Evolutionary conservation across 768 basidiomycete species (phyloP), one percentile per base, ranked within the genome.

Genomic region (Pholiota microspora): DNA sequence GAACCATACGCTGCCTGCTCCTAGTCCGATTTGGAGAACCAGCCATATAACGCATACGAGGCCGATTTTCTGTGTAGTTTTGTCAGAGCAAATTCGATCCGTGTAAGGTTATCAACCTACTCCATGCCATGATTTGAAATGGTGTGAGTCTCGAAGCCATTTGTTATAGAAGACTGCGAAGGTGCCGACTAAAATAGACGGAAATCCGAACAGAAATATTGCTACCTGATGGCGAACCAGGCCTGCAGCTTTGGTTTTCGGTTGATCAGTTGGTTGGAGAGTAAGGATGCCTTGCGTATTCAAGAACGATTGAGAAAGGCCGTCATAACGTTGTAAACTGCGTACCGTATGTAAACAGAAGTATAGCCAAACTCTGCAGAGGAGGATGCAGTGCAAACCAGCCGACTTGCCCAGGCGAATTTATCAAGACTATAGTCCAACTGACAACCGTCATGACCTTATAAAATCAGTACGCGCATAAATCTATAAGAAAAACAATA

Each of bases 1-100:
- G 56, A 78, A 84, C 90, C 90, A 92, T 13, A 91, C 88, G 47
- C 86, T 89, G n/a, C 81, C 84, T 2, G 77, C 88, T 4, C 92
- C 92, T 0, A 92, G 15, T 7, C 75, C 53, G 6, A 81, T 70
- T 62, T 93, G 90, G 28, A 78, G 52, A 13, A 83, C 23, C 38
- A 92, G 69, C 88, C 87, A 89, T 8, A 67, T 57, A 42, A 87
- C 66, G n/a, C 77, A 71, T 32, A 83, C 65, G n/a, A 88, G 68
- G 0, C 91, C 92, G 51, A 91, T 75, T 38, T 71, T 79, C 86
- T 89, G 61, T 2, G 51, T 21, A 45, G 38, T 18, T 13, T 13
- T 34, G 32, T 35, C 10, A 28, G 31, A 24, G 36, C n/a, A 8
- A 29, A n/a, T 31, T 28, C 8, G 18, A 24, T 16, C 40, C 15